phyloP scores from a whole-genome alignment of 371 early-diverging fungal species.

The Batkoa obscura region DNA sequence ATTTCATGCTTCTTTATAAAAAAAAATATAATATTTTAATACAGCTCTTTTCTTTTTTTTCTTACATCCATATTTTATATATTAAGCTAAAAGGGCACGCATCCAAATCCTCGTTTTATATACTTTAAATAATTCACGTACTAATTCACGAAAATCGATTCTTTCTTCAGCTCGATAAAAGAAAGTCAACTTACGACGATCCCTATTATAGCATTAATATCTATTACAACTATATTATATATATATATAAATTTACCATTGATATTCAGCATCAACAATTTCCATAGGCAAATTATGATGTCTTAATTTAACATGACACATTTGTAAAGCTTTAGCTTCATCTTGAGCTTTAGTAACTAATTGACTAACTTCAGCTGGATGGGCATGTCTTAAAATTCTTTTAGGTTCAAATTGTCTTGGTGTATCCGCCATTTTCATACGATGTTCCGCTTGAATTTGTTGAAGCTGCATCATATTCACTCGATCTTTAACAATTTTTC shows the following conservation, averaged over 20 bases:
- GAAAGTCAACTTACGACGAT: constrained; percentile 83
- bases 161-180: constrained; percentile 78
- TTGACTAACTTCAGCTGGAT: constrained; percentile 46
- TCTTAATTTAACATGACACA: constrained; percentile 69
- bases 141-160: constrained; percentile 95
- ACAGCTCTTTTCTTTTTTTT: too few relatives aligned
- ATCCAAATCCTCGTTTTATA: constrained; percentile 99
- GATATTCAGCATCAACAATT: constrained; percentile 87
- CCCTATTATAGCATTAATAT: constrained; percentile 24
- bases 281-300: constrained; percentile 77
- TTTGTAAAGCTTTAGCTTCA: constrained; percentile 58
- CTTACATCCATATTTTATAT: background rate
- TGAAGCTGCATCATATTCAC: constrained; percentile 21
- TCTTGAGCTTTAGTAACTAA: constrained; percentile 56
- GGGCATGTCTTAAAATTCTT: constrained; percentile 67
- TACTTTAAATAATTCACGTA: constrained; percentile 90
- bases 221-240: too few relatives aligned
- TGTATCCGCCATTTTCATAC: background rate
- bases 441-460: constrained; percentile 6
- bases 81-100: constrained; percentile 22
- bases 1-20: too few relatives aligned
- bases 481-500: constrained; percentile 49
- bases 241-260: constrained; percentile 40
- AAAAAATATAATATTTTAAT: too few relatives aligned
- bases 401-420: constrained; percentile 55